Base-by-base conservation (phyloP, 225 moss, liverwort and hornwort genomes). In the Straminergon stramineum region DNA sequence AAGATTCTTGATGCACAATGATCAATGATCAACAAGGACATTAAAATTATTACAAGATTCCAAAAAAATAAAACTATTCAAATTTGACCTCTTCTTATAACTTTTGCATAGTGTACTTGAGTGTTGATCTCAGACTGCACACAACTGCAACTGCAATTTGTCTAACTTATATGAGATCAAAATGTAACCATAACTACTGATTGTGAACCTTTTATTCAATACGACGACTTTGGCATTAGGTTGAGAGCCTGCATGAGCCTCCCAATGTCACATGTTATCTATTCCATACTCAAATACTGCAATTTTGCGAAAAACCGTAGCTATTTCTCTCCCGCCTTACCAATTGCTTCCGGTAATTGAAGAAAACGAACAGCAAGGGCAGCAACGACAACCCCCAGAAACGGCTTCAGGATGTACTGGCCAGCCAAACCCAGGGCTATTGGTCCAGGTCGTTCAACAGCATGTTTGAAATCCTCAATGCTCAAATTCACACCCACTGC, bases 401-500 rank as follows among this genome's bases (percentile, higher is more conserved):
- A 65, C 11, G 96, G 97, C 90, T 99, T 99, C 85, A 96, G 68
- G 60, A 97, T 34, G 82, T 94, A 99, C 57, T 99, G 98, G 83
- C 97, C 96, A 39, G 88, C 92, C 82, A 96, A 95, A 11, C 95
- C 97, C 41, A 94, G 74, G 79, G 95, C 92, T 89, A 97, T 90
- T 26, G 96, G 93, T 56, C 92, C 93, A 68, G 96, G 96, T 63
- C 96, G 96, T 81, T 96, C 93, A 31, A 99, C 73, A 11, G 95
- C 96, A 37, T 96, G 94, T 79, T 91, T 93, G 86, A 99, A 99
- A 81, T 96, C 93, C 78, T 93, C 91, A 61, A 95, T 86, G 91
- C 95, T 99, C 82, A 99, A 91, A 91, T 97, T 99, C 31, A 99
- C 93, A 26, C 98, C 98, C 67, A 99, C 98, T 28, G 97, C 96